These are phyloP conservation scores for Hypoxylon sp. DNA, from an alignment of 2,329 filamentous ascomycete species.

Conservation along the genomic window DNA sequence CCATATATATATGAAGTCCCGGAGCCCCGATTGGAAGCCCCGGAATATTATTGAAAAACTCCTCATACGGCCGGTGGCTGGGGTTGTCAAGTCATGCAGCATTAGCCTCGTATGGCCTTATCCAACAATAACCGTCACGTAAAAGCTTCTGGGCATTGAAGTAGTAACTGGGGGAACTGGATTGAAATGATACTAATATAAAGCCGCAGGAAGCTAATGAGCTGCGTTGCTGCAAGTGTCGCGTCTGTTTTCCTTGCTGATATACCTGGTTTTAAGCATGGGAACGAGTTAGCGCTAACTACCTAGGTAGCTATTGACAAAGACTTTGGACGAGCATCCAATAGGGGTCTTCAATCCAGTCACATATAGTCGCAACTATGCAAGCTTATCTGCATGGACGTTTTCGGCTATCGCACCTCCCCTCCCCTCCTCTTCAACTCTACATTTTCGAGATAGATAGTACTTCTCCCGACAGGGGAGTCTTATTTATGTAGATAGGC, in stretches of 20 bases:
- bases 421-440: slow-evolving; percentile 24
- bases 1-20: slow-evolving; percentile 16
- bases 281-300: slow-evolving; percentile 27
- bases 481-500: too few species aligned
- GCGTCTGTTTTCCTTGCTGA: slow-evolving; percentile 27
- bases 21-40: slow-evolving; percentile 14
- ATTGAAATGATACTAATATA: slow-evolving; percentile 24
- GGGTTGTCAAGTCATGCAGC: slow-evolving; percentile 16
- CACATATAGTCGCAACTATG: slow-evolving; percentile 37
- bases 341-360: slow-evolving; percentile 28
- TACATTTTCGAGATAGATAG: slow-evolving; percentile 22
- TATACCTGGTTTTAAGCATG: slow-evolving; percentile 35
- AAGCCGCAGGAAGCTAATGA: slow-evolving; percentile 28
- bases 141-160: slow-evolving; percentile 31
- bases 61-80: slow-evolving; percentile 15
- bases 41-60: slow-evolving; percentile 6
- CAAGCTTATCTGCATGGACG: slow-evolving; percentile 46
- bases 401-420: slow-evolving; percentile 42
- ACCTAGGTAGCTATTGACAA: slow-evolving; percentile 22
- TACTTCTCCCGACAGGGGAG: too few species aligned
- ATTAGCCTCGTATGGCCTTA: slow-evolving; percentile 17
- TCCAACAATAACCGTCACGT: slow-evolving; percentile 28
- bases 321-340: slow-evolving; percentile 24
- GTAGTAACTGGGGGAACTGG: slow-evolving; percentile 6
- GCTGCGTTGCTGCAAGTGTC: slow-evolving; percentile 31